phyloP scores from a whole-genome alignment of 73 alveolate species.

The Paramecium bursaria region DNA sequence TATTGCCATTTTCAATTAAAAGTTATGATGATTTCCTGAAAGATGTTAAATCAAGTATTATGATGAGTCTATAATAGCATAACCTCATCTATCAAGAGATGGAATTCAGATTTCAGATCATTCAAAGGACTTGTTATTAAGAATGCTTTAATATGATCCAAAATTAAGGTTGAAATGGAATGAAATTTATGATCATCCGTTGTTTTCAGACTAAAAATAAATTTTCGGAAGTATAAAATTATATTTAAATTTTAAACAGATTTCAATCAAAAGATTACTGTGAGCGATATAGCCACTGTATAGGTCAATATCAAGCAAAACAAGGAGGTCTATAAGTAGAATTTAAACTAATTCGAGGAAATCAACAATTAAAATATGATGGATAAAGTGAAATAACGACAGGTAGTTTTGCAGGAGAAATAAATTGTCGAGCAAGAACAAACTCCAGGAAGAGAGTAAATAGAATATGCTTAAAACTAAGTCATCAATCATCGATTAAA shows the following conservation, averaged over 20 bases:
- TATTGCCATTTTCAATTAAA: constrained; percentile 1
- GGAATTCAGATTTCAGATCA: constrained; percentile 14
- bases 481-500: background rate
- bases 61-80: background rate
- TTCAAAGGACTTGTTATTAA: background rate
- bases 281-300: background rate
- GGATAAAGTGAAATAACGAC: background rate
- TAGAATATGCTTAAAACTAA: background rate
- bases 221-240: background rate
- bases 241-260: background rate
- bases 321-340: constrained; percentile 24
- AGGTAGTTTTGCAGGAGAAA: background rate
- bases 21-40: constrained; percentile 42
- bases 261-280: constrained; percentile 6
- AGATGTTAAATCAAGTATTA: constrained; percentile 28
- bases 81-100: constrained; percentile 22
- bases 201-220: background rate
- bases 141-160: constrained; percentile 36
- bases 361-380: constrained; percentile 1
- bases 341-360: background rate
- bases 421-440: constrained; percentile 8
- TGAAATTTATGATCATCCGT: constrained; percentile 29
- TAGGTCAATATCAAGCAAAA: constrained; percentile 34
- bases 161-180: constrained; percentile 44
- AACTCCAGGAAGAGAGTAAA: background rate